A percentile compares a stretch with the other conserved stretches of the same genome.
These are phyloP conservation scores for Neurospora sp. DNA, from an alignment of 495 filamentous ascomycete genomes.

Conservation along the genomic window DNA sequence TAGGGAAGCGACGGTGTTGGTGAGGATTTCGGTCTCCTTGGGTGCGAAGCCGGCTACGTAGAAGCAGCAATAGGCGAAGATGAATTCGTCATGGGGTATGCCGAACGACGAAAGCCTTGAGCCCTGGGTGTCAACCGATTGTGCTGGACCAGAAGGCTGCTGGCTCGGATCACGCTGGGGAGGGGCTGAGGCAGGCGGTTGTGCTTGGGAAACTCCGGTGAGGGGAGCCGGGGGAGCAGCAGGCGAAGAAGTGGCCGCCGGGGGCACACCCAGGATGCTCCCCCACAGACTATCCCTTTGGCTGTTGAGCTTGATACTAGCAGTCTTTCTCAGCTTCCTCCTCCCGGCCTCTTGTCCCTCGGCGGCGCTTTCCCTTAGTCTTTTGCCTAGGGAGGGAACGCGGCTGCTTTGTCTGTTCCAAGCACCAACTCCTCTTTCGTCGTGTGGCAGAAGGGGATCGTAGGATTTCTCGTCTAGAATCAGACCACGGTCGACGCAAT, in stretches of 20 bases:
- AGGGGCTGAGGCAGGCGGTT: constrained; percentile 3
- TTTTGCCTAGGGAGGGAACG: constrained; percentile 28
- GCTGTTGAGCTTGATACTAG: constrained; percentile 65
- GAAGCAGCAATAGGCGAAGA: constrained; percentile 50
- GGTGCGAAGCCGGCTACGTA: constrained; percentile 53
- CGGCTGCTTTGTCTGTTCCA: constrained; percentile 51
- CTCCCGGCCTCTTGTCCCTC: constrained; percentile 32
- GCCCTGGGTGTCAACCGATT: constrained; percentile 14
- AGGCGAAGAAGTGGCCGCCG: constrained; percentile 5
- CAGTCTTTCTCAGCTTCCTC: constrained; percentile 68
- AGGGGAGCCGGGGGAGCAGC: neutral
- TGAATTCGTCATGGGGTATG: constrained; percentile 11
- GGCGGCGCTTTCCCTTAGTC: constrained; percentile 19
- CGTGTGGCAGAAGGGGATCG: constrained; percentile 55
- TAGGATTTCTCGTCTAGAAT: constrained; percentile 76
- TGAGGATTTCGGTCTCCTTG: constrained; percentile 32
- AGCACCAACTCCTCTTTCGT: constrained; percentile 67
- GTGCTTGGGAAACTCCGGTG: neutral
- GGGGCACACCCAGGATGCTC: constrained; percentile 55
- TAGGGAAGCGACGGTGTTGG: constrained; percentile 32
- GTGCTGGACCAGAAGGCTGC: constrained; percentile 2
- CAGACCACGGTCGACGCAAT: constrained; percentile 88
- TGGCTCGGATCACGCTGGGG: constrained; percentile 1
- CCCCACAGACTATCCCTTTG: constrained; percentile 81
- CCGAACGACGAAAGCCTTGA: constrained; percentile 23